These are phyloP conservation scores for Blepharisma stoltei DNA, from an alignment of 73 alveolate species.

Conservation along the genomic window DNA sequence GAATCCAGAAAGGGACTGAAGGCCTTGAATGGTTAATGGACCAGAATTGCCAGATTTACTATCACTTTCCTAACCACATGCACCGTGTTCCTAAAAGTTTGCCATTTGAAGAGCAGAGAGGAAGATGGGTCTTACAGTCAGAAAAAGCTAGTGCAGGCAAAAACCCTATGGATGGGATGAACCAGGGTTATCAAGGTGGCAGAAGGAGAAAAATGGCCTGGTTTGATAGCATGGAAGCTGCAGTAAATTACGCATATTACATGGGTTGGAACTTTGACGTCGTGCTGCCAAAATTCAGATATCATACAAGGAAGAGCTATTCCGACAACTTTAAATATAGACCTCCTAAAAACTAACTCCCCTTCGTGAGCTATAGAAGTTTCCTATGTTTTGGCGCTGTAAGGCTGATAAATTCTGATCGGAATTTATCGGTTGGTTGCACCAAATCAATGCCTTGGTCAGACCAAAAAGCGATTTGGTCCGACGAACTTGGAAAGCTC, in stretches of 20 bases:
- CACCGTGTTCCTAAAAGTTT: not conserved
- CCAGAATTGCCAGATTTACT: not conserved
- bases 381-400: no score
- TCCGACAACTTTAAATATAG: conserved; percentile 11
- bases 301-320: not conserved
- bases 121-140: not conserved
- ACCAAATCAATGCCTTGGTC: no score
- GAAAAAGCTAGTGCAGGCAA: conserved; percentile 9
- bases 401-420: no score
- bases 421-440: no score
- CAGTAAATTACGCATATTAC: not conserved
- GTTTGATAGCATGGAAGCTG: not conserved
- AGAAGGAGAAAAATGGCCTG: not conserved
- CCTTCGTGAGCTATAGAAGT: no score
- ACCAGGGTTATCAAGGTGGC: not conserved
- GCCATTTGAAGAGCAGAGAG: no score
- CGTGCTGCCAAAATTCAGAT: not conserved
- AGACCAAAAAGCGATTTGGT: no score
- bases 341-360: not conserved
- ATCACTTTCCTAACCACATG: not conserved
- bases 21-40: no score
- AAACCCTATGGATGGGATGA: conserved; percentile 15
- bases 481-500: no score
- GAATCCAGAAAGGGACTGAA: no score
- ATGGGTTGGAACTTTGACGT: not conserved